Evolutionary conservation across 176 grass and related monocot species (phyloP).

Genomic region (Avena atlantica): DNA sequence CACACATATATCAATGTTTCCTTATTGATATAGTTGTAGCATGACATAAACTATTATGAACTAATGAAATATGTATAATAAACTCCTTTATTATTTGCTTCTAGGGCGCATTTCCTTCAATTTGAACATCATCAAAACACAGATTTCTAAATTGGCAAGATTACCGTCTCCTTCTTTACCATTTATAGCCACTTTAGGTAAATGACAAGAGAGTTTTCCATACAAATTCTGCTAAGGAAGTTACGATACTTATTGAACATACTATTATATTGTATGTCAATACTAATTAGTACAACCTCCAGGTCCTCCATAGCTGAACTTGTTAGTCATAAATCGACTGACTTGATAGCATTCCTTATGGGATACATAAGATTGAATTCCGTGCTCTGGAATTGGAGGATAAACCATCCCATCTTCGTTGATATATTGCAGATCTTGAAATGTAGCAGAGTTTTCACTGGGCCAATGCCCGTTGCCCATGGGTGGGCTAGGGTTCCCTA

Average conservation of each 20-base stretch:
- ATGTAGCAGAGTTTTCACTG: neutral
- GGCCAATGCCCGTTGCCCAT: conserved; percentile 22
- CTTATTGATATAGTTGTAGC: too few relatives aligned
- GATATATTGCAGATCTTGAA: neutral
- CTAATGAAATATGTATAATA: too few relatives aligned
- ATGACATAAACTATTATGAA: too few relatives aligned
- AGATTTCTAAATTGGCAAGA: too few relatives aligned
- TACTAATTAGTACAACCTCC: conserved; percentile 1
- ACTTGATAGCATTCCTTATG: neutral
- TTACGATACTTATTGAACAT: neutral
- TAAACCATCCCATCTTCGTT: neutral
- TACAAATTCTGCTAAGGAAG: too few relatives aligned
- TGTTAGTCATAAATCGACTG: neutral
- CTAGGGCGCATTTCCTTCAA: too few relatives aligned
- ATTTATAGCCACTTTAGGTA: too few relatives aligned
- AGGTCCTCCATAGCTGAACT: conserved; percentile 4
- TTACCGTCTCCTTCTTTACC: too few relatives aligned
- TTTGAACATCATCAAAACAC: too few relatives aligned
- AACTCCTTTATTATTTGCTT: too few relatives aligned
- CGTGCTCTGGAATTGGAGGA: neutral
- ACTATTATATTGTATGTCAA: neutral
- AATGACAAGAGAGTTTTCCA: too few relatives aligned
- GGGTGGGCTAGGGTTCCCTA: neutral
- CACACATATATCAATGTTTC: too few relatives aligned
- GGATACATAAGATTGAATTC: neutral